Conservation (phyloP, 345 rosid species). For the Turritis glabra region DNA sequence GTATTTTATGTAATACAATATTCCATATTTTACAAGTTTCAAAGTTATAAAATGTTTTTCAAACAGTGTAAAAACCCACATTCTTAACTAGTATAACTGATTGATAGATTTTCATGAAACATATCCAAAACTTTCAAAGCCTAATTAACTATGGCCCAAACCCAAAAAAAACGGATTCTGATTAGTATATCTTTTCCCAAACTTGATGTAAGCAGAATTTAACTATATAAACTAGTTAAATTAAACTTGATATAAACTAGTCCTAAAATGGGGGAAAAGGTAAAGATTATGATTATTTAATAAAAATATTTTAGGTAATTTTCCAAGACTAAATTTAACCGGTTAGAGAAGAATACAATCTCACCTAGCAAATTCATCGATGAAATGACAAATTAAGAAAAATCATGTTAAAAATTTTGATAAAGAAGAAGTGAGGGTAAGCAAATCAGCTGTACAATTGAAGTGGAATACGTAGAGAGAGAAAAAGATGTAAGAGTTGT, state of each 20-base stretch:
- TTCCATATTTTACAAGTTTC: not conserved
- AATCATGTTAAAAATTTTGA: not conserved
- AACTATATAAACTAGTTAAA: too few species aligned
- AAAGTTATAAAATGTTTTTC: not conserved
- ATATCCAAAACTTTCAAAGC: not conserved
- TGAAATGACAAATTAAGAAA: not conserved
- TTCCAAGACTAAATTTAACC: not conserved
- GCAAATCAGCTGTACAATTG: constrained; percentile 37
- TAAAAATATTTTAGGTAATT: not conserved
- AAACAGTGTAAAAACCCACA: not conserved
- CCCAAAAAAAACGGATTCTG: not conserved
- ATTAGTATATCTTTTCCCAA: too few species aligned
- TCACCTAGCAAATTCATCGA: not conserved
- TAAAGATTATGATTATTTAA: not conserved
- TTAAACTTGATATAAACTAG: not conserved
- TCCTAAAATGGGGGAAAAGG: not conserved
- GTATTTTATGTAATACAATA: not conserved
- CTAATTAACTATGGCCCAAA: not conserved
- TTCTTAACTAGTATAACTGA: not conserved
- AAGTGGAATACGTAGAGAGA: constrained; percentile 1
- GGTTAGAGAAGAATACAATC: not conserved
- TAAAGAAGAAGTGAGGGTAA: not conserved
- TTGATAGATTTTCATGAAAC: not conserved
- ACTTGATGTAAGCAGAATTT: not conserved
- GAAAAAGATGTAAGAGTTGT: not conserved